A percentile compares a stretch with the other conserved stretches of the same genome.
phyloP scores from a whole-genome alignment of 441 rosid genomes.

The Lepidium campestre region DNA sequence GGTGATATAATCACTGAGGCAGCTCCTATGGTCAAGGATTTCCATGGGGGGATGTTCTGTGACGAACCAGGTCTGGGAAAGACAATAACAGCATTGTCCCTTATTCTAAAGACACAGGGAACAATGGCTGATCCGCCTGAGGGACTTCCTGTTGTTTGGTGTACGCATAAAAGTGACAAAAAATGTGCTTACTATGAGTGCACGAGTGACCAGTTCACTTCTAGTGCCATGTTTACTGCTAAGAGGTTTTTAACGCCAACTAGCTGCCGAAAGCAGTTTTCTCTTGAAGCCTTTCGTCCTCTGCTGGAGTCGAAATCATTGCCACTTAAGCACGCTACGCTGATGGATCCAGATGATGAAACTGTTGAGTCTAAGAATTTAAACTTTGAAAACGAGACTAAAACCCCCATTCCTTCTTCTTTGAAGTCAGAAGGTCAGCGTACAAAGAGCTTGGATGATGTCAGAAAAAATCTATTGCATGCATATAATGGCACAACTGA shows the following conservation, averaged over 20 bases:
- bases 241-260: slow-evolving; percentile 39
- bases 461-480: slow-evolving; percentile 57
- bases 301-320: slow-evolving; percentile 28
- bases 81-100: slow-evolving; percentile 86
- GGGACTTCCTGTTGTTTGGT: slow-evolving; percentile 66
- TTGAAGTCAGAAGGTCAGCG: slow-evolving; percentile 38
- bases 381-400: slow-evolving; percentile 20
- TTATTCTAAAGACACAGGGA: slow-evolving; percentile 85
- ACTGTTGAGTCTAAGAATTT: slow-evolving; percentile 30
- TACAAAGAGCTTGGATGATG: slow-evolving; percentile 45
- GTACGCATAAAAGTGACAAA: slow-evolving; percentile 53
- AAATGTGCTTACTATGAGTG: slow-evolving; percentile 82
- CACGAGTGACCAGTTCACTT: slow-evolving; percentile 35
- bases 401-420: slow-evolving; percentile 20
- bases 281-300: slow-evolving; percentile 31
- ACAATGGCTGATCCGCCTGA: slow-evolving; percentile 73
- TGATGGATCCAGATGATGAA: slow-evolving; percentile 36
- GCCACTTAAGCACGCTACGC: slow-evolving; percentile 50
- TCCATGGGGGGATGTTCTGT: slow-evolving; percentile 92
- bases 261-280: slow-evolving; percentile 38
- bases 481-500: slow-evolving; percentile 39
- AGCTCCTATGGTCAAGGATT: slow-evolving; percentile 68
- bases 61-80: slow-evolving; percentile 99
- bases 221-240: slow-evolving; percentile 30
- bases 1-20: slow-evolving; percentile 60